Percentiles rank a stretch among this genome's conserved stretches.
phyloP scores from a whole-genome alignment of 2,329 filamentous ascomycete species.

The Periglandula ipomoeae region DNA sequence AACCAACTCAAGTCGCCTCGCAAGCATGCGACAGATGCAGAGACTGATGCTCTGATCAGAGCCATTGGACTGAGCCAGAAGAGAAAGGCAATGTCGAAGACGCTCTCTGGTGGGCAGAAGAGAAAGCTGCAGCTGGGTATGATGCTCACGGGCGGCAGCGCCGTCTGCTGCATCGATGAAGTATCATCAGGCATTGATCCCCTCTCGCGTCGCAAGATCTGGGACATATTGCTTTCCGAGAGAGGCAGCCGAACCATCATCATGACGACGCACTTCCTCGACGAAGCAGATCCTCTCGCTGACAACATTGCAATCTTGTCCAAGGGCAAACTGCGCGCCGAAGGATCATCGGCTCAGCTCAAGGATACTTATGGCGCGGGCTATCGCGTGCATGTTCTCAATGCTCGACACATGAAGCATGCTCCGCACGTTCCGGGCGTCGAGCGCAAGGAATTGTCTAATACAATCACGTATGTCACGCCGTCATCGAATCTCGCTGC shows the following conservation, averaged over 20 bases:
- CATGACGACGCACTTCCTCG: slow-evolving; percentile 85
- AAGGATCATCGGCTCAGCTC: slow-evolving; percentile 76
- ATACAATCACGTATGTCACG: slow-evolving; percentile 65
- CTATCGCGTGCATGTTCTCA: slow-evolving; percentile 70
- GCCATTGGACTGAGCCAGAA: slow-evolving; percentile 71
- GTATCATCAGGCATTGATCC: slow-evolving; percentile 85
- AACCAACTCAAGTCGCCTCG: slow-evolving; percentile 66
- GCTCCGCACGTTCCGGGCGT: slow-evolving; percentile 46
- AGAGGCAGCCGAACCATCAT: slow-evolving; percentile 75
- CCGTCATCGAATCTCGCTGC: slow-evolving; percentile 62
- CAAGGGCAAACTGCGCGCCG: slow-evolving; percentile 70
- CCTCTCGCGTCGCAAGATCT: slow-evolving; percentile 77
- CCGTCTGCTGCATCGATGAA: slow-evolving; percentile 85
- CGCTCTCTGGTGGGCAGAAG: slow-evolving; percentile 84
- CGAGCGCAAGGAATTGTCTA: slow-evolving; percentile 50
- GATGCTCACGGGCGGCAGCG: slow-evolving; percentile 88
- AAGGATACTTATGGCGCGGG: slow-evolving; percentile 77
- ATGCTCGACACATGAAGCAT: slow-evolving; percentile 39
- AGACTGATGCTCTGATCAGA: slow-evolving; percentile 54
- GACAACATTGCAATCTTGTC: slow-evolving; percentile 86
- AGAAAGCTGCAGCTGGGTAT: slow-evolving; percentile 86
- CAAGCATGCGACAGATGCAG: slow-evolving; percentile 43
- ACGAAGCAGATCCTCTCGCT: slow-evolving; percentile 82
- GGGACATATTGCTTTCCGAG: slow-evolving; percentile 85
- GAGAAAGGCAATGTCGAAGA: slow-evolving; percentile 60